Base-by-base conservation (phyloP, 2,329 filamentous ascomycete genomes). In the Penicillium sp. region DNA sequence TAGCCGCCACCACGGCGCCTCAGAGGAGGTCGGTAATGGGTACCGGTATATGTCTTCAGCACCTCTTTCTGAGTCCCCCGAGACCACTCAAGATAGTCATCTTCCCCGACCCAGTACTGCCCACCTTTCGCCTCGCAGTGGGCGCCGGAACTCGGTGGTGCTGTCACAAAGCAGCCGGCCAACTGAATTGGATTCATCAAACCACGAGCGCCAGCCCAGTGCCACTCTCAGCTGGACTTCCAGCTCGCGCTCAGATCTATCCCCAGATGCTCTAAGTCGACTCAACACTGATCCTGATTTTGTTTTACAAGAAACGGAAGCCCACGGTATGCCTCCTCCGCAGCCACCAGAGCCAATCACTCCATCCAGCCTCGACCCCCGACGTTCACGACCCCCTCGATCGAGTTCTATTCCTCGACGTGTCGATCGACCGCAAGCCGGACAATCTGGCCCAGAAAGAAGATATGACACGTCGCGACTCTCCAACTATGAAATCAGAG, bases 101-200 rank as follows among this genome's bases (percentile, higher is more conserved):
- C 49, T 70, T 38, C 70, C 67, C 33, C 76, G 71, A 22, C n/a
- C 53, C n/a, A 55, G 53, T 44, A n/a, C 26, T 15, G 33, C 53
- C 2, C 40, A 55, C n/a, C 37, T 55, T 42, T 56, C 64, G 24
- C 74, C 71, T 54, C 75, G 74, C 44, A 73, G 77, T 22, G 73
- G 78, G 47, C 78, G 79, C 38, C 76, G 76, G 54, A 73, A 71
- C 24, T 79, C 80, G 42, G 72, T 81, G 50, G 71, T 81, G 38
- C 67, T 80, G 33, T 79, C 80, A 2, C 79, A 78, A 45, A 72
- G 69, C 49, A 63, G 63, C 62, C 65, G 72, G 68, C 63, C 68
- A 62, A 60, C 73, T 60, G 71, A 75, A 60, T 49, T 60, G 13
- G 65, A 59, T 24, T 60, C 60, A 38, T 61, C 70, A 15, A 71